These are phyloP conservation scores for Gaeumannomyces tritici DNA, from an alignment of 2,329 filamentous ascomycete genomes.

Conservation along the genomic window DNA sequence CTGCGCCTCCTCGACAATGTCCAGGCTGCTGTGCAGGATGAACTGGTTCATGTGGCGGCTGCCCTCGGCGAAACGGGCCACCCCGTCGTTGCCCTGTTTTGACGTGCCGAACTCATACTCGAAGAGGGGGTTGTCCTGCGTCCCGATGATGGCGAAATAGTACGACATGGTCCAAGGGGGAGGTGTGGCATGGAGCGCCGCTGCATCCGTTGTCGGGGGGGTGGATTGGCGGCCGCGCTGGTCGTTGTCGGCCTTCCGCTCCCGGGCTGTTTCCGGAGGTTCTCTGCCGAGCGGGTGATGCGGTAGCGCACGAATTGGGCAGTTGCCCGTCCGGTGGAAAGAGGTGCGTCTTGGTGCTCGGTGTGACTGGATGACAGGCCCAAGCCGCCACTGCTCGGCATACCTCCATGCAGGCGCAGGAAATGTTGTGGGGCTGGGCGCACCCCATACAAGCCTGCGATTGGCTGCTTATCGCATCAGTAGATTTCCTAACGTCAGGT, in stretches of 20 bases:
- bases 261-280: too few relatives aligned
- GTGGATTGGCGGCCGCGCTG: neutral
- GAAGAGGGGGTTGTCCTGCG: slow-evolving; percentile 91
- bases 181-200: neutral
- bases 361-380: too few relatives aligned
- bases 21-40: slow-evolving; percentile 85
- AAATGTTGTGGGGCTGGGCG: too few relatives aligned
- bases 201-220: slow-evolving; percentile 16
- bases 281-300: too few relatives aligned
- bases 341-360: too few relatives aligned
- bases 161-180: slow-evolving; percentile 64
- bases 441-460: too few relatives aligned
- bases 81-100: slow-evolving; percentile 88
- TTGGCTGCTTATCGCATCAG: too few relatives aligned
- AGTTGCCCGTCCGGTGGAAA: too few relatives aligned
- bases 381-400: too few relatives aligned
- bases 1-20: slow-evolving; percentile 93
- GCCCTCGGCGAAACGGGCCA: slow-evolving; percentile 79
- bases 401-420: too few relatives aligned
- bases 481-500: too few relatives aligned
- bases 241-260: neutral
- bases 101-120: slow-evolving; percentile 96
- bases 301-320: too few relatives aligned
- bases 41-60: slow-evolving; percentile 95
- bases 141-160: slow-evolving; percentile 95